phyloP scores from a whole-genome alignment of 2,329 filamentous ascomycete genomes.

The Thelonectria blattea region DNA sequence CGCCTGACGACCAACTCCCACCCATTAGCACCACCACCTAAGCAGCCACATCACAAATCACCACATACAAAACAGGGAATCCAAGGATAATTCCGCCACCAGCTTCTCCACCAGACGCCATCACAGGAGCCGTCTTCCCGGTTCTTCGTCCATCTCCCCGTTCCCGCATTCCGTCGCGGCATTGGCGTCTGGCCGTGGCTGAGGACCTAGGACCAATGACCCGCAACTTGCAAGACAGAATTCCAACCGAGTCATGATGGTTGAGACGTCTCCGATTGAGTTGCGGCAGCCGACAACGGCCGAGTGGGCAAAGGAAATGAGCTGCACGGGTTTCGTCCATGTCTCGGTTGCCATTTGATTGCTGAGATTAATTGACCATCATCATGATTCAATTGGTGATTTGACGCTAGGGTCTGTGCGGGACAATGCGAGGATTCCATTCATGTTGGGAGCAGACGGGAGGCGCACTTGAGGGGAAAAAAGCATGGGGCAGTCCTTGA shows the following conservation, averaged over 20 bases:
- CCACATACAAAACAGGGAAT: background rate
- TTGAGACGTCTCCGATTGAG: slow-evolving; percentile 7
- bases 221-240: background rate
- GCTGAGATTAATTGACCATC: too few relatives aligned
- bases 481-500: background rate
- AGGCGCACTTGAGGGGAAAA: background rate
- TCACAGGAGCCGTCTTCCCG: background rate
- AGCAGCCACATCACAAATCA: background rate
- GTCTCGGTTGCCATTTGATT: background rate
- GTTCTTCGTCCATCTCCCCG: background rate
- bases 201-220: background rate
- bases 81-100: background rate
- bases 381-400: background rate
- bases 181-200: background rate
- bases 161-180: background rate
- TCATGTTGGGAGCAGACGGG: background rate
- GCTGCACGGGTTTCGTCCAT: slow-evolving; percentile 1
- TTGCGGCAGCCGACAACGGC: slow-evolving; percentile 12
- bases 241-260: background rate
- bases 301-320: slow-evolving; percentile 3
- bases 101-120: background rate
- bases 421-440: background rate
- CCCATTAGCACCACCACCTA: background rate
- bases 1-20: background rate
- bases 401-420: background rate